phyloP scores from a whole-genome alignment of 1,139 yeast species.

The Hansenula sp. region DNA sequence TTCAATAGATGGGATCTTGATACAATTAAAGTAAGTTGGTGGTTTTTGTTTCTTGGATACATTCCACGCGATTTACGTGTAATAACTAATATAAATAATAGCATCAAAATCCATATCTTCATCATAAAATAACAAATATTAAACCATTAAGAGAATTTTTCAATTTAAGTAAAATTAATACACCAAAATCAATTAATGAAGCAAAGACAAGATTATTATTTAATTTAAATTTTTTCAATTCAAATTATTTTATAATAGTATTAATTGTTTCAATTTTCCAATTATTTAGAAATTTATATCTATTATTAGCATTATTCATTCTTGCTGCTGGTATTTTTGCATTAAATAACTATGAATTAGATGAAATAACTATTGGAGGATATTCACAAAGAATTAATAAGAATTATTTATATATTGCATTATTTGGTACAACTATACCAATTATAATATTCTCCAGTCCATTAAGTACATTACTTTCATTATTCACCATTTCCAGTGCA shows the following conservation, averaged over 20 bases:
- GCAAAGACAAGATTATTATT: slow-evolving; percentile 7
- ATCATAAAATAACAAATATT: slow-evolving; percentile 15
- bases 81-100: too few species aligned
- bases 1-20: background rate
- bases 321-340: slow-evolving; percentile 2
- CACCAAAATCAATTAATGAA: slow-evolving; percentile 10
- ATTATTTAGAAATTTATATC: slow-evolving; percentile 13
- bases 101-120: slow-evolving; percentile 17
- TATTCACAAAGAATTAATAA: slow-evolving; percentile 1
- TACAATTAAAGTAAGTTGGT: background rate
- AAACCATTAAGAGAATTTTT: slow-evolving; percentile 16
- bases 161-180: slow-evolving; percentile 9
- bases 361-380: slow-evolving; percentile 1
- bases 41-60: background rate
- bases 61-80: background rate
- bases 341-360: slow-evolving; percentile 2
- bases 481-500: background rate
- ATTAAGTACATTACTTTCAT: slow-evolving; percentile 4
- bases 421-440: slow-evolving; percentile 3
- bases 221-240: slow-evolving; percentile 14
- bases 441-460: slow-evolving; percentile 4
- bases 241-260: slow-evolving; percentile 14
- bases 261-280: slow-evolving; percentile 8
- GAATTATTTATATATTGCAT: slow-evolving; percentile 1
- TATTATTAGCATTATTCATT: slow-evolving; percentile 7